A percentile compares a stretch with the other conserved stretches of the same genome.
phyloP scores from a whole-genome alignment of 2,329 filamentous ascomycete genomes.

The Elsinoe batatas region DNA sequence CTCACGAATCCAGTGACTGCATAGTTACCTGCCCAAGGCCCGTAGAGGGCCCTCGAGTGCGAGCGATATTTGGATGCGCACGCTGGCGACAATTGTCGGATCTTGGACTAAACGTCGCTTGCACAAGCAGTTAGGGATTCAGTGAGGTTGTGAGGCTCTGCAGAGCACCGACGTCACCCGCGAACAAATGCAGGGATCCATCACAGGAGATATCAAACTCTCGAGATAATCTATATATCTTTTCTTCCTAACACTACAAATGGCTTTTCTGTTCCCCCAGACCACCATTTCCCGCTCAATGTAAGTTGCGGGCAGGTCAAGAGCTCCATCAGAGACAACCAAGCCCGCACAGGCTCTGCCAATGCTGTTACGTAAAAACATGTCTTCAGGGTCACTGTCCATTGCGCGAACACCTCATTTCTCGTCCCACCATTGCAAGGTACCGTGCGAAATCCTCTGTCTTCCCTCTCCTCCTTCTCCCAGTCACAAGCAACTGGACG shows the following conservation, averaged over 20 bases:
- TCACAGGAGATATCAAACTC: background rate
- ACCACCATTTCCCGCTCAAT: background rate
- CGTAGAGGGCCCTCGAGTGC: background rate
- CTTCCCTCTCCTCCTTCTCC: background rate
- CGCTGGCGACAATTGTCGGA: background rate
- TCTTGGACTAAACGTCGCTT: too few relatives aligned
- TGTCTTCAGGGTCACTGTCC: background rate
- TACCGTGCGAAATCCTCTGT: background rate
- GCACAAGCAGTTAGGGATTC: too few relatives aligned
- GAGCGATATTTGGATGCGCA: background rate
- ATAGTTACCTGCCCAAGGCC: background rate
- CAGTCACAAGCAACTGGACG: background rate
- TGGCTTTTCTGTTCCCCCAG: too few relatives aligned
- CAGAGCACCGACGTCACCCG: constrained; percentile 7
- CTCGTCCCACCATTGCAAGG: background rate
- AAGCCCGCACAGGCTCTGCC: constrained; percentile 9
- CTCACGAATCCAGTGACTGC: background rate
- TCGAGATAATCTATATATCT: background rate
- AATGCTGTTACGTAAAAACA: constrained; percentile 10
- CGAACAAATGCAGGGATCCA: constrained; percentile 4
- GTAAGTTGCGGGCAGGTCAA: background rate
- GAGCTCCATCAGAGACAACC: constrained; percentile 1
- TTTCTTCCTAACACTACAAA: too few relatives aligned
- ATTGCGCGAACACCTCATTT: constrained; percentile 3
- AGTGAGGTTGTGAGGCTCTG: background rate